Evolutionary conservation across 805 yeast genomes (phyloP).

Genomic region (Yamadazyma sp.): DNA sequence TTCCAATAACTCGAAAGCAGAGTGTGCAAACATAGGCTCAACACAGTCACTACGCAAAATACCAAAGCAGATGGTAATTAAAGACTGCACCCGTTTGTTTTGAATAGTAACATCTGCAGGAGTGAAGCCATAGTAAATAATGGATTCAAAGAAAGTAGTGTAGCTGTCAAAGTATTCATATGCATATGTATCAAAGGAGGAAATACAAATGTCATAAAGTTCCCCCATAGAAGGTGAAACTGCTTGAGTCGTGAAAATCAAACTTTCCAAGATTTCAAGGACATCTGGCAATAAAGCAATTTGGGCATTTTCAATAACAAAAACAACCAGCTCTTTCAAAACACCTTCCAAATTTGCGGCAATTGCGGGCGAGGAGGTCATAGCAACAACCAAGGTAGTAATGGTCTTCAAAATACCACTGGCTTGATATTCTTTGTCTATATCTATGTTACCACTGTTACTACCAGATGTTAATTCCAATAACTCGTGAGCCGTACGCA

Average conservation of each 20-base stretch:
- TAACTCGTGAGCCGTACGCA: slow-evolving; percentile 63
- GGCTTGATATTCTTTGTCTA: slow-evolving; percentile 46
- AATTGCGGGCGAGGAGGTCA: slow-evolving; percentile 41
- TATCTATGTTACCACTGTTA: slow-evolving; percentile 22
- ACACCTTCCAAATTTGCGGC: slow-evolving; percentile 33
- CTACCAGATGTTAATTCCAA: slow-evolving; percentile 23
- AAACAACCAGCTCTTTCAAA: slow-evolving; percentile 33
- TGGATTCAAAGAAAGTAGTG: slow-evolving; percentile 55
- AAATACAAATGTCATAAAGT: slow-evolving; percentile 47
- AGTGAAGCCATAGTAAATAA: slow-evolving; percentile 52
- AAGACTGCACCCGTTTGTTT: slow-evolving; percentile 37
- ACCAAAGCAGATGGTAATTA: slow-evolving; percentile 37
- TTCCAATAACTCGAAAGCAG: slow-evolving; percentile 40
- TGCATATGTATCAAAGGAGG: slow-evolving; percentile 59
- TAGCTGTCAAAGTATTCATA: slow-evolving; percentile 57
- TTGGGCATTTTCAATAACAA: slow-evolving; percentile 41
- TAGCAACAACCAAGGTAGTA: slow-evolving; percentile 43
- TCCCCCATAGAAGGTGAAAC: slow-evolving; percentile 57
- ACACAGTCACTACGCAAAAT: slow-evolving; percentile 31
- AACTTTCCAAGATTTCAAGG: slow-evolving; percentile 51
- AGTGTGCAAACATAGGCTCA: slow-evolving; percentile 42
- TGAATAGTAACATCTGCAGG: slow-evolving; percentile 35
- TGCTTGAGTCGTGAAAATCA: slow-evolving; percentile 51
- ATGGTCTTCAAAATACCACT: slow-evolving; percentile 43
- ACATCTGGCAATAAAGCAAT: slow-evolving; percentile 37